Base-by-base conservation (phyloP, 768 basidiomycete species). In the Kwoniella sp. region DNA sequence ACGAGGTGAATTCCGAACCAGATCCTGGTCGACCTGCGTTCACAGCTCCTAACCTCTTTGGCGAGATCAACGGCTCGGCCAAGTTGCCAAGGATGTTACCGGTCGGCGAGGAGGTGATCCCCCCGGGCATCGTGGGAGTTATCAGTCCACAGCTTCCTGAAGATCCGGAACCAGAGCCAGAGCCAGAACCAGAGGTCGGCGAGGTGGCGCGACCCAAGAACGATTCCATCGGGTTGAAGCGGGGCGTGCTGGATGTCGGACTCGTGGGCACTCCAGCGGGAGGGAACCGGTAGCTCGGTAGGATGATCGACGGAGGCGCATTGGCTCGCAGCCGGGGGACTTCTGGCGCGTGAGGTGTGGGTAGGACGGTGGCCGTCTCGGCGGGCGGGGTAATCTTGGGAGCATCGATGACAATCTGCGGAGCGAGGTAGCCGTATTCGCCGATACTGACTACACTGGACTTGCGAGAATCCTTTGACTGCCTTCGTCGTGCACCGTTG, bases 361-460 rank as follows among this genome's bases (percentile, higher is more conserved):
- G 12, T 6, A 26, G 37, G 3, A 50, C 31, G n/a, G 43, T 29
- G 9, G 56, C 33, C n/a, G 14, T 33, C n/a, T 48, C 9, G 4
- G 39, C n/a, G n/a, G 46, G 22, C 12, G 48, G 36, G 7, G 42
- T 32, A 20, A n/a, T 20, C 3, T 26, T 48, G 9, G 52, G 39
- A 8, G 29, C 51, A 40, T 69, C 64, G 29, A 66, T 64, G n/a
- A 59, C 54, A 22, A 69, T 69, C 27, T 60, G 55, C 19, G 67
- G 63, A 7, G 47, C 67, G 15, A 69, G 56, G 34, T 69, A 69
- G 12, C 59, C 62, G 41, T 66, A 69, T 36, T 69, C 67, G 23
- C 51, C 40, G 12, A 66, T 59, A 49, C 67, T 65, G 53, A 63
- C 60, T n/a, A 60, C 46, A 5, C 60, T 63, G 22, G 60, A 64